These are phyloP conservation scores for Ceratocystiopsis minuta DNA, from an alignment of 2,329 filamentous ascomycete species.

Conservation along the genomic window DNA sequence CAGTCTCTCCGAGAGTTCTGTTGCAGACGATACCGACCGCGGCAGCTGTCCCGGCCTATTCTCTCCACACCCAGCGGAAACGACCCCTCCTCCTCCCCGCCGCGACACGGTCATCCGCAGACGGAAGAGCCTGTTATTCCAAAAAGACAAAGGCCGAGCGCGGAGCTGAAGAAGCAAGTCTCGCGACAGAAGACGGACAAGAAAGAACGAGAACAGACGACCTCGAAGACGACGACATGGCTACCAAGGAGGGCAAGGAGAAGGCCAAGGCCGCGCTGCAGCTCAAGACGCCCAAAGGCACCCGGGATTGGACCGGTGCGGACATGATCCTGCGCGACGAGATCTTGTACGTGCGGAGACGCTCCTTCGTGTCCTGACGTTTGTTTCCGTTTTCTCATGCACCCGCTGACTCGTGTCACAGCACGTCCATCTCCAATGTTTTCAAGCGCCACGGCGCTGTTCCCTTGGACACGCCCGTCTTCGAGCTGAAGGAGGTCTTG, in stretches of 20 bases:
- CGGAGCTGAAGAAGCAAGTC: no score
- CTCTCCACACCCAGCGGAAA: no score
- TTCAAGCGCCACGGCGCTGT: slow-evolving; percentile 45
- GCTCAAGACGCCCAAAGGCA: slow-evolving; percentile 65
- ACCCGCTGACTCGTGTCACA: slow-evolving; percentile 2
- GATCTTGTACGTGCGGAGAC: slow-evolving; percentile 28
- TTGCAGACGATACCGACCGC: no score
- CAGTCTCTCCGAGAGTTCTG: no score
- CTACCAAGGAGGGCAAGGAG: slow-evolving; percentile 6
- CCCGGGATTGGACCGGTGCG: slow-evolving; percentile 49
- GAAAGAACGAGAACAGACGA: no score
- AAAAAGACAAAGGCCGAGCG: no score
- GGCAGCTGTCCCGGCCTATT: no score
- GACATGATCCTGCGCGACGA: slow-evolving; percentile 52
- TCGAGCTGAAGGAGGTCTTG: slow-evolving; percentile 59
- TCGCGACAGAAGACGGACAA: no score
- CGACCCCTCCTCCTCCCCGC: no score
- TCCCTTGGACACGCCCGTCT: slow-evolving; percentile 55
- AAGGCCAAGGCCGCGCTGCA: slow-evolving; percentile 15
- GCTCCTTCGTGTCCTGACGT: background rate
- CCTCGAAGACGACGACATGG: slow-evolving; percentile 4
- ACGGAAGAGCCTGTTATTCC: no score
- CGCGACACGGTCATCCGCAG: no score
- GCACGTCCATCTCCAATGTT: slow-evolving; percentile 10
- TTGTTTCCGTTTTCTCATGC: background rate